These are phyloP conservation scores for Stagonosporopsis cucurbitacearum DNA, from an alignment of 2,329 filamentous ascomycete species.

Conservation along the genomic window DNA sequence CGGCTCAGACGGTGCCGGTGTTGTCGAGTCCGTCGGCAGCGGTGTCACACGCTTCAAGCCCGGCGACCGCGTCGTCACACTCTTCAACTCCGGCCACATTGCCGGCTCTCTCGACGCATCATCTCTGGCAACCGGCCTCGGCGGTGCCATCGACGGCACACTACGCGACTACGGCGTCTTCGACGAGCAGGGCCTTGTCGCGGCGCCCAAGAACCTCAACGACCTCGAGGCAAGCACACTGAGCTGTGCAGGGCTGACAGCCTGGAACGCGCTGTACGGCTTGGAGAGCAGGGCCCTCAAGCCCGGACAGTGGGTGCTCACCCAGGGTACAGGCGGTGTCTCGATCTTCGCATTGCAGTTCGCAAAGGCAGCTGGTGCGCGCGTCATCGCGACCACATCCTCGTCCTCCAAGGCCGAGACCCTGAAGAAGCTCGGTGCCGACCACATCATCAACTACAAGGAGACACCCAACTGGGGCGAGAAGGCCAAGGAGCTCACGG, in stretches of 20 bases:
- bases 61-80: conserved; percentile 66
- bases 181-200: conserved; percentile 70
- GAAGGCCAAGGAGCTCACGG: conserved; percentile 58
- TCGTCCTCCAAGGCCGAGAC: conserved; percentile 57
- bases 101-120: conserved; percentile 54
- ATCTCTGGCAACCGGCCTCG: conserved; percentile 63
- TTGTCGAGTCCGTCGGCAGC: conserved; percentile 60
- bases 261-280: conserved; percentile 63
- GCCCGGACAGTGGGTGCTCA: conserved; percentile 61
- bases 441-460: conserved; percentile 65
- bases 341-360: conserved; percentile 69
- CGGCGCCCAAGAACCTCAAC: conserved; percentile 63
- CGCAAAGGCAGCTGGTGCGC: conserved; percentile 61
- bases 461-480: conserved; percentile 62
- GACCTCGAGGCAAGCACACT: conserved; percentile 57
- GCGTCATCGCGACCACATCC: conserved; percentile 65
- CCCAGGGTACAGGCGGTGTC: conserved; percentile 75
- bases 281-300: conserved; percentile 49
- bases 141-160: conserved; percentile 71
- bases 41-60: conserved; percentile 63
- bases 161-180: conserved; percentile 73
- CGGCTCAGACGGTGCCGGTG: conserved; percentile 60
- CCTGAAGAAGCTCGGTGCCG: conserved; percentile 61
- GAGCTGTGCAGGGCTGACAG: conserved; percentile 53
- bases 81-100: conserved; percentile 68